Percentiles rank a stretch among this genome's conserved stretches.
phyloP scores from a whole-genome alignment of 257 asterid species.

The Echites panduratus region DNA sequence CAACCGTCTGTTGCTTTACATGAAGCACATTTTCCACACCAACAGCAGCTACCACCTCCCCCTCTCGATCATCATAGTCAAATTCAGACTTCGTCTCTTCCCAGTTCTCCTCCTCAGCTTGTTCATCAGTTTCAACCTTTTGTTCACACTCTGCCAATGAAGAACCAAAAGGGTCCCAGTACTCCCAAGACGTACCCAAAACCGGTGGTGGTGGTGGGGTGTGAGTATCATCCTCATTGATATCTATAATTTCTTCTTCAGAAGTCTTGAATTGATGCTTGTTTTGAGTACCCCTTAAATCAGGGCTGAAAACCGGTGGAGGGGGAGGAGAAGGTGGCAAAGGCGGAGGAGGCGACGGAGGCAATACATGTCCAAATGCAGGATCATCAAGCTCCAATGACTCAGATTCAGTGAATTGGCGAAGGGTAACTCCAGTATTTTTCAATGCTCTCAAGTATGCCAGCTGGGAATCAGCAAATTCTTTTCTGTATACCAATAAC shows the following conservation, averaged over 20 bases:
- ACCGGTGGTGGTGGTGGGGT: slow-evolving; percentile 59
- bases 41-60: slow-evolving; percentile 23
- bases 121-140: slow-evolving; percentile 28
- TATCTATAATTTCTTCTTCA: slow-evolving; percentile 44
- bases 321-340: slow-evolving; percentile 74
- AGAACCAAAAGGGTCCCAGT: slow-evolving; percentile 59
- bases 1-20: slow-evolving; percentile 26
- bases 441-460: slow-evolving; percentile 66
- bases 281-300: slow-evolving; percentile 28
- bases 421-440: slow-evolving; percentile 72
- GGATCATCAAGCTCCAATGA: slow-evolving; percentile 63
- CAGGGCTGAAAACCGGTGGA: slow-evolving; percentile 72
- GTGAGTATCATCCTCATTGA: slow-evolving; percentile 33
- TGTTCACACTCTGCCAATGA: slow-evolving; percentile 26
- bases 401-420: slow-evolving; percentile 82
- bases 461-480: slow-evolving; percentile 69
- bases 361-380: slow-evolving; percentile 34
- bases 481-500: slow-evolving; percentile 44
- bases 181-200: slow-evolving; percentile 52
- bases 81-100: slow-evolving; percentile 57
- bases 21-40: slow-evolving; percentile 22
- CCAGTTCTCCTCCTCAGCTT: slow-evolving; percentile 61
- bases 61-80: slow-evolving; percentile 40
- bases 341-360: slow-evolving; percentile 73
- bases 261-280: slow-evolving; percentile 19